A percentile compares a stretch with the other conserved stretches of the same genome.
phyloP scores from a whole-genome alignment of 2,329 filamentous ascomycete species.

The Diaporthe helianthi region DNA sequence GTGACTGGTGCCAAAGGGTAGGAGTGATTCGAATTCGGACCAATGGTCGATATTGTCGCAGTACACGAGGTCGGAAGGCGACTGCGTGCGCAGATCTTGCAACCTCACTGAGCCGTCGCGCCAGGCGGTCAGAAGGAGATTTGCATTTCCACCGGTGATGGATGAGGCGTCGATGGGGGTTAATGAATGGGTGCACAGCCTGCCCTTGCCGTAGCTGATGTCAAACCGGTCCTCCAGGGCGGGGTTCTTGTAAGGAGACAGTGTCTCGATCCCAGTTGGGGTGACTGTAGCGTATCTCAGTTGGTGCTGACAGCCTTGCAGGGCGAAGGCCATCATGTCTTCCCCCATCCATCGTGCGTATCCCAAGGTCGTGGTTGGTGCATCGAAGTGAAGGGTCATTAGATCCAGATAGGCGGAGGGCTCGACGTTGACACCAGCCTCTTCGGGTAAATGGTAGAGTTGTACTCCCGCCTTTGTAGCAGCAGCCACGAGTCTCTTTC shows the following conservation, averaged over 20 bases:
- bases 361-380: conserved; percentile 37
- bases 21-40: conserved; percentile 53
- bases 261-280: conserved; percentile 51
- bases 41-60: conserved; percentile 60
- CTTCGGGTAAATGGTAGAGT: conserved; percentile 43
- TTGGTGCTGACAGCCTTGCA: conserved; percentile 51
- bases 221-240: conserved; percentile 39
- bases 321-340: conserved; percentile 53
- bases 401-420: conserved; percentile 39
- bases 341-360: conserved; percentile 54
- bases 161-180: conserved; percentile 50
- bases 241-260: conserved; percentile 45
- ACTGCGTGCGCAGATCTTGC: conserved; percentile 58
- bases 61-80: conserved; percentile 55
- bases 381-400: conserved; percentile 27
- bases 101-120: conserved; percentile 58
- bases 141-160: conserved; percentile 44
- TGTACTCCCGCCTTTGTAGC: conserved; percentile 45
- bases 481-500: conserved; percentile 42
- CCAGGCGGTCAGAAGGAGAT: conserved; percentile 59
- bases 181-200: conserved; percentile 50
- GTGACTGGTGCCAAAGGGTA: conserved; percentile 57
- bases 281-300: conserved; percentile 55
- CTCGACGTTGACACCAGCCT: conserved; percentile 23
- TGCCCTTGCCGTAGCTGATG: conserved; percentile 38